Percentiles rank a stretch among this genome's conserved stretches.
phyloP scores from a whole-genome alignment of 495 filamentous ascomycete genomes.

The Podospora anserina region DNA sequence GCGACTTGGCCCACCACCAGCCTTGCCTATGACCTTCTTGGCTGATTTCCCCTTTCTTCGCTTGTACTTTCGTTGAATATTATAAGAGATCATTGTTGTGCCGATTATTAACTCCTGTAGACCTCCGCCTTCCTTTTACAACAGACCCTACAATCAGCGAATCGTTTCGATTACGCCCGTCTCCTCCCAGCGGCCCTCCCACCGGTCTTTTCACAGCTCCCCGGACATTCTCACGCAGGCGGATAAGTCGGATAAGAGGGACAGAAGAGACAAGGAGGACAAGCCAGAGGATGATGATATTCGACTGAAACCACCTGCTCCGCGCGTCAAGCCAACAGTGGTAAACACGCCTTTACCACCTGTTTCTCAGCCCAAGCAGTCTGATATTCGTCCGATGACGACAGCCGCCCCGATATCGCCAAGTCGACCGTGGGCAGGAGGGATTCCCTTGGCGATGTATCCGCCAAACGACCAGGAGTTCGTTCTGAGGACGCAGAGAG shows the following conservation, averaged over 20 bases:
- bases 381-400: conserved; percentile 1
- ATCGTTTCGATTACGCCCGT: conserved; percentile 20
- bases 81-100: background rate
- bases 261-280: background rate
- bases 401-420: conserved; percentile 15
- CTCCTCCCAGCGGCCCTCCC: conserved; percentile 3
- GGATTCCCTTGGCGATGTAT: conserved; percentile 25
- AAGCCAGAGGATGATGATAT: conserved; percentile 6
- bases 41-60: conserved; percentile 8
- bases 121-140: conserved; percentile 23
- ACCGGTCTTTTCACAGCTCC: conserved; percentile 10
- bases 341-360: conserved; percentile 4
- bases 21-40: conserved; percentile 7
- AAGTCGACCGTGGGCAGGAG: conserved; percentile 14
- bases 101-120: conserved; percentile 10
- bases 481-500: conserved; percentile 26
- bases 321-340: conserved; percentile 9
- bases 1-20: conserved; percentile 19
- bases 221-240: background rate
- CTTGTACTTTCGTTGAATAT: background rate
- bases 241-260: background rate
- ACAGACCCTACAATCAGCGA: conserved; percentile 20
- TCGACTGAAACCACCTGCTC: conserved; percentile 19
- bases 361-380: background rate
- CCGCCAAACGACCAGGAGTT: conserved; percentile 30